These are phyloP conservation scores for Heliosperma pusillum DNA, from an alignment of 148 eudicot genomes.

Conservation along the genomic window DNA sequence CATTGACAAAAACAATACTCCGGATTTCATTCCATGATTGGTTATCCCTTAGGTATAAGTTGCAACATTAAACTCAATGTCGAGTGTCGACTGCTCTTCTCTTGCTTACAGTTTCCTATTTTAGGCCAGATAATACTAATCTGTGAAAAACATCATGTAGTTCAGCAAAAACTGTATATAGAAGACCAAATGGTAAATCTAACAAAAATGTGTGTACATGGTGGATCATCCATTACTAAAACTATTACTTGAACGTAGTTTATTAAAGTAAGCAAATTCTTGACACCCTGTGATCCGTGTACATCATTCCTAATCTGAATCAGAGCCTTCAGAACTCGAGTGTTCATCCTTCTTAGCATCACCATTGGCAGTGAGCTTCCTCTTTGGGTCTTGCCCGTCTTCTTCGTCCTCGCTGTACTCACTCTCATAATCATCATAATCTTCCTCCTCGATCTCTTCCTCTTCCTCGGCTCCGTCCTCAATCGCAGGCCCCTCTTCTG, in stretches of 20 bases:
- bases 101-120: not conserved
- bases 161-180: not conserved
- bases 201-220: constrained; percentile 20
- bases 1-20: not conserved
- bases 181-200: not conserved
- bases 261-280: constrained; percentile 18
- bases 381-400: constrained; percentile 41
- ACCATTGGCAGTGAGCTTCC: constrained; percentile 38
- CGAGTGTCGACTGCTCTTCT: not conserved
- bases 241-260: not conserved
- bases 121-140: not conserved
- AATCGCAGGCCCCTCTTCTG: constrained; percentile 41
- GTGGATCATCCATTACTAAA: constrained; percentile 9
- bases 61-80: not conserved
- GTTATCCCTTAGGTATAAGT: not conserved
- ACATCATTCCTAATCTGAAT: constrained; percentile 49
- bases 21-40: not conserved
- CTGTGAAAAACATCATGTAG: not conserved
- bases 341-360: constrained; percentile 25
- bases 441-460: constrained; percentile 76
- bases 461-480: constrained; percentile 75
- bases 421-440: constrained; percentile 72
- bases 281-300: constrained; percentile 1
- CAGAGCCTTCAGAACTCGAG: constrained; percentile 51
- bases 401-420: constrained; percentile 95